These are phyloP conservation scores for Aspergillus sp. DNA, from an alignment of 2,329 filamentous ascomycete genomes.

Conservation along the genomic window DNA sequence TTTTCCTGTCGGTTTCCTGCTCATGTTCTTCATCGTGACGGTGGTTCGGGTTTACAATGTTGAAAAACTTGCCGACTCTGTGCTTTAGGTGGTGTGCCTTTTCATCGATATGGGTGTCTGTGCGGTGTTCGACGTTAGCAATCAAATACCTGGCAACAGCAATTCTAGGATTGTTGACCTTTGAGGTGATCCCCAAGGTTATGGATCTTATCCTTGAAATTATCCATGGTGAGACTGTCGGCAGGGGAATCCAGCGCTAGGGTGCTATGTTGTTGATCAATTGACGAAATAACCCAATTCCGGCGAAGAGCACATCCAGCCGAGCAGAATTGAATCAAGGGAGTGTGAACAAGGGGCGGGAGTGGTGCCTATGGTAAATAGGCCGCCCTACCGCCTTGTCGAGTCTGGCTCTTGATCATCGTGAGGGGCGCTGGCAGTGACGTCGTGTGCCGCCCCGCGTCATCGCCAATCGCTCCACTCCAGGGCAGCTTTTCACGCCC, in stretches of 20 bases:
- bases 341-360: background rate
- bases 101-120: conserved; percentile 46
- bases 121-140: background rate
- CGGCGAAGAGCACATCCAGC: background rate
- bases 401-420: background rate
- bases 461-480: background rate
- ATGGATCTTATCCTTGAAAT: conserved; percentile 26
- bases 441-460: background rate
- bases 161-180: conserved; percentile 18
- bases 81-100: conserved; percentile 60
- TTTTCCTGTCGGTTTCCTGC: conserved; percentile 76
- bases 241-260: background rate
- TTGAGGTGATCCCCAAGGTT: conserved; percentile 27
- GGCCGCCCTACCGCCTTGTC: background rate
- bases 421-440: background rate
- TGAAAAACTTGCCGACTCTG: conserved; percentile 63
- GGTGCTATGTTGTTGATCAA: background rate
- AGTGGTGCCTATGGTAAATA: background rate
- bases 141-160: background rate
- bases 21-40: conserved; percentile 94
- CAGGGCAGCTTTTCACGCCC: background rate
- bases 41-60: conserved; percentile 79
- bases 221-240: conserved; percentile 22
- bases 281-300: background rate
- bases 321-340: background rate